Percentiles rank a stretch among this genome's conserved stretches.
These are phyloP conservation scores for Malania oleifera DNA, from an alignment of 164 flowering plant species.

Conservation along the genomic window DNA sequence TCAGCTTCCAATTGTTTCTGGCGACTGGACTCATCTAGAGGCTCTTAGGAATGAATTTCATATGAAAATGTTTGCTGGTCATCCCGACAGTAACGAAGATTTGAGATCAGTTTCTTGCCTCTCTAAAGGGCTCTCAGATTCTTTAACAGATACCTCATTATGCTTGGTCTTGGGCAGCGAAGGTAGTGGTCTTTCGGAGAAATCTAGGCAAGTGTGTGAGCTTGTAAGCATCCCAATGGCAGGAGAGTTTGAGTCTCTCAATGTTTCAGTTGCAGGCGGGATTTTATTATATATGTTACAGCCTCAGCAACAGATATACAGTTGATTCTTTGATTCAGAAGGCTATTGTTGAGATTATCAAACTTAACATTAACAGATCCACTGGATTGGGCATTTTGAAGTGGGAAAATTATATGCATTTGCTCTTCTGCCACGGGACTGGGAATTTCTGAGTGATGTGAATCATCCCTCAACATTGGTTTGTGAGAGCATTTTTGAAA, in stretches of 20 bases:
- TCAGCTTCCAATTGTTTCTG: constrained; percentile 80
- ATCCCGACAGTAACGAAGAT: constrained; percentile 35
- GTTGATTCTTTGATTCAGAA: constrained; percentile 4
- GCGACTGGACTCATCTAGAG: constrained; percentile 60
- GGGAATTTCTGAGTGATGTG: too few species aligned
- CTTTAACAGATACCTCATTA: constrained; percentile 40
- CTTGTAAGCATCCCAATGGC: constrained; percentile 84
- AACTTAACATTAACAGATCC: too few species aligned
- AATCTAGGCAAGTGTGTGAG: constrained; percentile 48
- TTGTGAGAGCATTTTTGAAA: too few species aligned
- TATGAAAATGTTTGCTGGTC: constrained; percentile 78
- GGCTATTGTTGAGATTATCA: too few species aligned
- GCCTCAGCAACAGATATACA: constrained; percentile 18
- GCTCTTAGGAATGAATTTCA: constrained; percentile 33
- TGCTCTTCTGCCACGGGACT: too few species aligned
- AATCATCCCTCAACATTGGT: too few species aligned
- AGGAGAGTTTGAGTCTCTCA: constrained; percentile 80
- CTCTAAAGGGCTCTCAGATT: constrained; percentile 35
- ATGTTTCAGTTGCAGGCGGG: constrained; percentile 96
- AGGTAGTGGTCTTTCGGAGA: constrained; percentile 80
- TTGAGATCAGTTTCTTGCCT: constrained; percentile 28
- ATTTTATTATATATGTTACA: constrained; percentile 78
- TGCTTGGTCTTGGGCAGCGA: constrained; percentile 86
- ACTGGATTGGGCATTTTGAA: too few species aligned
- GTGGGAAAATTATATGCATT: too few species aligned